phyloP scores from a whole-genome alignment of 2,329 filamentous ascomycete species.

The Fusarium annulatum region DNA sequence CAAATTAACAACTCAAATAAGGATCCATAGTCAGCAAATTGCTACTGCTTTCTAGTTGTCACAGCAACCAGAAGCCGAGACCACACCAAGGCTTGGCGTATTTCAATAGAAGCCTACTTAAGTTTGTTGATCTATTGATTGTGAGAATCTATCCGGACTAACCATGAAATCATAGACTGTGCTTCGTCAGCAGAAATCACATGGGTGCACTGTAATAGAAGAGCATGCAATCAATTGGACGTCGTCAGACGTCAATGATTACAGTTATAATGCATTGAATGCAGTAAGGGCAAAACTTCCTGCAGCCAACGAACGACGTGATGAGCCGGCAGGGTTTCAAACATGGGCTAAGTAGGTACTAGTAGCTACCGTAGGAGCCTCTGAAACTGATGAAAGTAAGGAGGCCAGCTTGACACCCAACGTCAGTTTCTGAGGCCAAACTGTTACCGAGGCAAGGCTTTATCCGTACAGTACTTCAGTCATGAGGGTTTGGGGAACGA shows the following conservation, averaged over 20 bases:
- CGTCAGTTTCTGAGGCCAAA: slow-evolving; percentile 33
- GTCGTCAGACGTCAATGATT: slow-evolving; percentile 7
- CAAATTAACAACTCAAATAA: slow-evolving; percentile 23
- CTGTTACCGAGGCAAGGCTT: slow-evolving; percentile 12
- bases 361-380: neutral
- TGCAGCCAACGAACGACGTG: slow-evolving; percentile 22
- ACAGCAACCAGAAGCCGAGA: slow-evolving; percentile 38
- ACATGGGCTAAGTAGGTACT: neutral
- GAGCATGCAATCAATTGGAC: slow-evolving; percentile 28
- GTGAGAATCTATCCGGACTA: neutral
- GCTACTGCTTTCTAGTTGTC: slow-evolving; percentile 32
- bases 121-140: slow-evolving; percentile 20
- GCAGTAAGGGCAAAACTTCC: slow-evolving; percentile 15
- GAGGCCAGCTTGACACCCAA: slow-evolving; percentile 27
- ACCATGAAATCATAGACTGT: slow-evolving; percentile 11
- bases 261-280: neutral
- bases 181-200: neutral
- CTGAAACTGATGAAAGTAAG: slow-evolving; percentile 26
- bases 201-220: slow-evolving; percentile 5
- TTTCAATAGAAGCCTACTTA: neutral
- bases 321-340: slow-evolving; percentile 11
- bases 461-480: neutral
- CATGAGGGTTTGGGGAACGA: slow-evolving; percentile 27
- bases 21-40: slow-evolving; percentile 30
- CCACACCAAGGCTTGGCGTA: slow-evolving; percentile 34